These are phyloP conservation scores for Plasmodium billcollinsi DNA, from an alignment of 169 alveolate species.

Conservation along the genomic window DNA sequence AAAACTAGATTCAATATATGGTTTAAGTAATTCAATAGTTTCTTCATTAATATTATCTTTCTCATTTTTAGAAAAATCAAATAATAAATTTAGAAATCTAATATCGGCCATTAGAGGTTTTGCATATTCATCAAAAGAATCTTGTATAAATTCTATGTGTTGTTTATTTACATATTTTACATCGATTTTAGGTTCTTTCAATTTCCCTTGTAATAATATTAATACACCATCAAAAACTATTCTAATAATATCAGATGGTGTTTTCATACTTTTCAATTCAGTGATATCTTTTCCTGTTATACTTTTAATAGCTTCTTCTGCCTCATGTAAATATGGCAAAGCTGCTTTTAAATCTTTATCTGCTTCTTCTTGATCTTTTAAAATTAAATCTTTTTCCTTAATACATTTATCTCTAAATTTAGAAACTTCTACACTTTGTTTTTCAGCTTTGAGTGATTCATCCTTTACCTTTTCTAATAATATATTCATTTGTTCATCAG, in stretches of 20 bases:
- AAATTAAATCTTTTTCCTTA: constrained; percentile 90
- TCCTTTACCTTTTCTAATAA: constrained; percentile 92
- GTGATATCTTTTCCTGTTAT: constrained; percentile 93
- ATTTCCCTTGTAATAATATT: constrained; percentile 86
- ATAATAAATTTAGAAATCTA: constrained; percentile 89
- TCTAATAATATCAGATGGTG: constrained; percentile 94
- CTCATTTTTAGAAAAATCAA: constrained; percentile 92
- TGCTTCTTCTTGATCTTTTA: constrained; percentile 93
- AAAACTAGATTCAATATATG: constrained; percentile 92
- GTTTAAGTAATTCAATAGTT: constrained; percentile 95
- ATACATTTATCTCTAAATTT: constrained; percentile 90
- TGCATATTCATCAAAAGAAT: constrained; percentile 93
- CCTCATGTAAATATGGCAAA: constrained; percentile 93
- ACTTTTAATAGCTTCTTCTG: constrained; percentile 94
- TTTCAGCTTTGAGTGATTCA: constrained; percentile 95
- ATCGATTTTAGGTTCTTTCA: constrained; percentile 78
- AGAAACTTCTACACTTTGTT: constrained; percentile 94
- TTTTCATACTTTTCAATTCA: constrained; percentile 93
- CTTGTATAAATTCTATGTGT: constrained; percentile 90
- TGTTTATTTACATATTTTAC: constrained; percentile 88
- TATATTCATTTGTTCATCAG: constrained; percentile 93
- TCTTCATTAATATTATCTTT: constrained; percentile 97
- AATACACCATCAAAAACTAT: constrained; percentile 94
- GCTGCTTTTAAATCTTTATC: constrained; percentile 95
- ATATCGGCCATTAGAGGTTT: constrained; percentile 90